Evolutionary conservation across 805 yeast species (phyloP).

Genomic region (Starmerella riodocensis): DNA sequence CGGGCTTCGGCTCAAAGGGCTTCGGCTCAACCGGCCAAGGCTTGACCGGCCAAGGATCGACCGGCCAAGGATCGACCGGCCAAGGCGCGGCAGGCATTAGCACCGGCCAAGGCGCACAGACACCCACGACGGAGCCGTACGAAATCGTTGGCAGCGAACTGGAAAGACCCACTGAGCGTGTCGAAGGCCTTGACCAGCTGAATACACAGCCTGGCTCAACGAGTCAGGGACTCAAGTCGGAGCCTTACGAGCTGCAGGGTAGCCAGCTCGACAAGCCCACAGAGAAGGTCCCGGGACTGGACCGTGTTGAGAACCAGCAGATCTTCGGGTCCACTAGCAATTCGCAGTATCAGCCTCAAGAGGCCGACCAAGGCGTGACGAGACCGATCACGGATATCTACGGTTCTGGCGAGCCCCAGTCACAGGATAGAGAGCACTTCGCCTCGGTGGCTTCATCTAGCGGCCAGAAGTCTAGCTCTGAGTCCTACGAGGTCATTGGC

Average conservation of each 20-base stretch:
- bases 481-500: too few relatives aligned
- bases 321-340: too few relatives aligned
- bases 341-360: neutral
- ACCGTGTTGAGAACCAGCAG: too few relatives aligned
- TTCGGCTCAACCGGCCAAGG: neutral
- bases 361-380: too few relatives aligned
- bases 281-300: constrained; percentile 6
- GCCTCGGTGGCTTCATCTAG: too few relatives aligned
- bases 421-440: too few relatives aligned
- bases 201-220: neutral
- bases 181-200: constrained; percentile 1
- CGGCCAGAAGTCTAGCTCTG: too few relatives aligned
- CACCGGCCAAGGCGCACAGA: neutral
- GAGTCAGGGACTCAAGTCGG: neutral
- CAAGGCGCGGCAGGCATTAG: neutral
- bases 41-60: neutral
- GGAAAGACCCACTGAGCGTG: neutral
- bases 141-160: neutral
- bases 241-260: constrained; percentile 4
- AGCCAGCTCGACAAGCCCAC: constrained; percentile 2
- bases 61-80: neutral
- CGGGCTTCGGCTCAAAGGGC: neutral
- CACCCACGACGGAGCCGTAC: constrained; percentile 1
- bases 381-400: too few relatives aligned
- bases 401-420: too few relatives aligned